Base-by-base conservation (phyloP, 1,139 yeast genomes). In the Trichomonascaceae sp. region DNA sequence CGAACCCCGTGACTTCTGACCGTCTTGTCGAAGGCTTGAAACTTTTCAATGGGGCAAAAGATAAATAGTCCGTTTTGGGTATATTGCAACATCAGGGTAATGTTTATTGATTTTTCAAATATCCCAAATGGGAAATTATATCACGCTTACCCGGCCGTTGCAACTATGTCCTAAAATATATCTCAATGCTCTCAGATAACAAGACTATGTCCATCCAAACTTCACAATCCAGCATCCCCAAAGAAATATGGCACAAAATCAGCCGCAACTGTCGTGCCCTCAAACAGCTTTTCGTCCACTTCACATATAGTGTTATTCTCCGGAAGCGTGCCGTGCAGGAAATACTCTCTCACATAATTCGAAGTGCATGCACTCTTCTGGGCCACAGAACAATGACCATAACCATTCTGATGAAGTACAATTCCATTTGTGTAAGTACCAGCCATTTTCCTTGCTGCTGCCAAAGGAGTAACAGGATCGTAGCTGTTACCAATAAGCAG, bases 381-480 rank as follows among this genome's bases (percentile, higher is more conserved):
- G 3, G 58, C 57, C 19, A 56, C 47, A 2, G 58, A 54, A 44
- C 56, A 46, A 36, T 57, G 58, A 38, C 58, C 60, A 20, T 50
- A 43, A 20, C 60, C 60, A 22, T 52, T 50, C 43, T 56, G 58
- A 19, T 54, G 55, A 32, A 56, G 43, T 12, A 56, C 57, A 8
- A 46, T 46, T 5, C 56, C 50, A 18, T 57, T 49, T 43, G 58
- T 39, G 43, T 57, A 57, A 41, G 38, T 56, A 13, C 52, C 50
- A 3, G 58, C 45, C 60, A 57, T 57, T 49, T 56, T 55, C n/a
- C 53, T 46, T 7, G 57, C 58, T 13, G 58, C 54, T 7, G 46
- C 20, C 13, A 57, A 19, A 17, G 60, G 58, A 18, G 58, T 56
- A 12, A 57, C 58, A 3, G 58, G 58, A 27, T 57, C 60, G 45